Evolutionary conservation across 2,329 filamentous ascomycete genomes (phyloP).

Genomic region (Paracoccidioides brasiliensis): DNA sequence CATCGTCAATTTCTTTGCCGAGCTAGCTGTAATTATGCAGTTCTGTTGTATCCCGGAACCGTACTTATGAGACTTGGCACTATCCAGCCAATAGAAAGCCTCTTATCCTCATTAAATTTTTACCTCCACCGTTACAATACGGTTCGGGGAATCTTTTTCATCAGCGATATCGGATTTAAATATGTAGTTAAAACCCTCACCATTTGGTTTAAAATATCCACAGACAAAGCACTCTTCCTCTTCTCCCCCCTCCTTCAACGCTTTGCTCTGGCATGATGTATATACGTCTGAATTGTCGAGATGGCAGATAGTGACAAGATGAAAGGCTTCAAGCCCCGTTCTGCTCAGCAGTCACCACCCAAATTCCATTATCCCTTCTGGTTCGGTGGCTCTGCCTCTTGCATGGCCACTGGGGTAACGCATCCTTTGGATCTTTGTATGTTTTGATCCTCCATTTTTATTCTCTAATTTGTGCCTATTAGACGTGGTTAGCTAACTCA

Average conservation of each 20-base stretch:
- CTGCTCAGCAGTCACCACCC: constrained; percentile 2
- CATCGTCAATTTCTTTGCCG: not conserved
- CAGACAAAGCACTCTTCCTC: not conserved
- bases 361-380: constrained; percentile 62
- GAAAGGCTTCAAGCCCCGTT: not conserved
- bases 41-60: not conserved
- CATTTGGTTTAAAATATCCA: not conserved
- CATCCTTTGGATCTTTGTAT: constrained; percentile 85
- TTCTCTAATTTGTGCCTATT: not conserved
- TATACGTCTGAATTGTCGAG: constrained; percentile 8
- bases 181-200: not conserved
- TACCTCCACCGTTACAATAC: not conserved
- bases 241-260: not conserved
- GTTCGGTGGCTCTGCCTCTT: constrained; percentile 93
- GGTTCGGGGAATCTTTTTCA: no score
- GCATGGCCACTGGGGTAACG: constrained; percentile 79
- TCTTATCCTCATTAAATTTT: not conserved
- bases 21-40: not conserved
- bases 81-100: not conserved
- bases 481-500: constrained; percentile 13
- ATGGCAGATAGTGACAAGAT: constrained; percentile 21
- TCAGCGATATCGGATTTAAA: not conserved
- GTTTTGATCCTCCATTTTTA: constrained; percentile 20
- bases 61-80: not conserved
- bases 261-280: not conserved